Conservation (phyloP, 768 basidiomycete genomes). For the Rhizopogon vinicolor region DNA sequence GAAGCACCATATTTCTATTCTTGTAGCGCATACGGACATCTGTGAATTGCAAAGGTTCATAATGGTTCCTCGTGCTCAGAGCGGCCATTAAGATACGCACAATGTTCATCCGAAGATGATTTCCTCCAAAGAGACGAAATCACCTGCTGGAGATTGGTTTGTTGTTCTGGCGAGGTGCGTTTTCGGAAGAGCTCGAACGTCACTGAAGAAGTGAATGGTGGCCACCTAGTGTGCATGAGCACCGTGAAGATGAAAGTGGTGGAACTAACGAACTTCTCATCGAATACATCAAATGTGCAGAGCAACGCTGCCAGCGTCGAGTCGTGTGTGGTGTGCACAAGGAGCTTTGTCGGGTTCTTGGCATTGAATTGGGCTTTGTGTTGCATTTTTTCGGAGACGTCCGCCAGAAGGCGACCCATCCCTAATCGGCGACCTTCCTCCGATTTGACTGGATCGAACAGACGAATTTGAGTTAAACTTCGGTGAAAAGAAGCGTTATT, state of each 20-base stretch:
- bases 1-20: constrained; percentile 58
- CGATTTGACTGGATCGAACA: constrained; percentile 48
- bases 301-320: constrained; percentile 62
- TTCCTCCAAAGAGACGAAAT: constrained; percentile 36
- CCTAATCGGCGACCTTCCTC: constrained; percentile 73
- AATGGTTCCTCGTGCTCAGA: background rate
- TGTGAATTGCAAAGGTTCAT: constrained; percentile 14
- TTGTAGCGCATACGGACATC: constrained; percentile 77
- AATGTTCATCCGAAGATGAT: constrained; percentile 33
- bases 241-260: background rate
- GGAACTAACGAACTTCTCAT: constrained; percentile 47
- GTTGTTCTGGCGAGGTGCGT: constrained; percentile 6
- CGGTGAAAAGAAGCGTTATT: background rate
- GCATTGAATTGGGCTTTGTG: constrained; percentile 32
- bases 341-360: constrained; percentile 52
- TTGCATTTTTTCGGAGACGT: constrained; percentile 61
- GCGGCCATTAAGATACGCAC: constrained; percentile 24
- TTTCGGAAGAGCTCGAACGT: constrained; percentile 71
- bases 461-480: constrained; percentile 1
- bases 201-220: constrained; percentile 68
- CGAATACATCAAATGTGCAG: constrained; percentile 66
- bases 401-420: constrained; percentile 65
- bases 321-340: constrained; percentile 71
- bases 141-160: constrained; percentile 32
- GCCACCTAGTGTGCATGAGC: constrained; percentile 46